Percentiles rank a stretch among this genome's conserved stretches.
Evolutionary conservation across 257 asterid genomes (phyloP).

Genomic region (Plantago ovata): DNA sequence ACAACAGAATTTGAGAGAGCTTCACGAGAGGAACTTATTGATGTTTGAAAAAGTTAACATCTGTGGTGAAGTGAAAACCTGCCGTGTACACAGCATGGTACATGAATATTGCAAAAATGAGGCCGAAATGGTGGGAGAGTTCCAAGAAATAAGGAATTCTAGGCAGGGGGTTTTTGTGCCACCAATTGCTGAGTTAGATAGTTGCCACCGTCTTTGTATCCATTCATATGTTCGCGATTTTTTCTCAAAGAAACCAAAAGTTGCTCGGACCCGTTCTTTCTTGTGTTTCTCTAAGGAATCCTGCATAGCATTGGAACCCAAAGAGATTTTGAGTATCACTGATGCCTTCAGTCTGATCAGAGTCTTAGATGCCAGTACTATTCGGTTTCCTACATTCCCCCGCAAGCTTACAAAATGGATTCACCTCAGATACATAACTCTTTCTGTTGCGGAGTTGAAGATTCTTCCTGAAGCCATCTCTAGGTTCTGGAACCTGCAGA

Average conservation of each 20-base stretch:
- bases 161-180: background rate
- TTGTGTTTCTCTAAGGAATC: conserved; percentile 7
- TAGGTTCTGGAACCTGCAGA: background rate
- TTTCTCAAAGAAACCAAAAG: background rate
- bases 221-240: conserved; percentile 8
- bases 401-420: background rate
- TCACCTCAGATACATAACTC: background rate
- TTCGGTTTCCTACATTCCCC: conserved; percentile 12
- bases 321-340: conserved; percentile 7
- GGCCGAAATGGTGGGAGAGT: conserved; percentile 1
- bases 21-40: conserved; percentile 12
- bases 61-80: conserved; percentile 18
- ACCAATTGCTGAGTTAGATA: background rate
- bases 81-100: conserved; percentile 15
- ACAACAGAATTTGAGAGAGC: conserved; percentile 6
- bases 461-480: background rate
- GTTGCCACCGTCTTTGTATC: conserved; percentile 19
- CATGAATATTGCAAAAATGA: conserved; percentile 13
- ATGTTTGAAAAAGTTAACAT: conserved; percentile 10
- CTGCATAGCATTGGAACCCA: background rate
- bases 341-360: conserved; percentile 18
- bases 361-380: conserved; percentile 17
- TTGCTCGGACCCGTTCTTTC: conserved; percentile 21
- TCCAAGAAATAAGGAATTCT: background rate
- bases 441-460: background rate